phyloP scores from a whole-genome alignment of 2,329 filamentous ascomycete genomes.

The Talaromyces sp. region DNA sequence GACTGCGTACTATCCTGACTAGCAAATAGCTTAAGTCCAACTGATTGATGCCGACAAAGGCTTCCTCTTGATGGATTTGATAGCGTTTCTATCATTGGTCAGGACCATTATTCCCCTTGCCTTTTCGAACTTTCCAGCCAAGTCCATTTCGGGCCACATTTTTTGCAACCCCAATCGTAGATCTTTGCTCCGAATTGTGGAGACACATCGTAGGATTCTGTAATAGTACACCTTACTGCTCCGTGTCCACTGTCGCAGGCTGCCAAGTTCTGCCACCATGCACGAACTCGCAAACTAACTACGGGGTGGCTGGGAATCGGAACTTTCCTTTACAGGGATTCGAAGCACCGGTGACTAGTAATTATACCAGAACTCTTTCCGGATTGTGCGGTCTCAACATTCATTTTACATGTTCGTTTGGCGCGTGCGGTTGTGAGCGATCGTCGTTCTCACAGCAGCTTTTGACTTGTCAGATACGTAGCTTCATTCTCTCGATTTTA shows the following conservation, averaged over 20 bases:
- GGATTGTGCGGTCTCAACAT: not conserved
- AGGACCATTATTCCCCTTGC: not conserved
- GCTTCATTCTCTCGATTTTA: not conserved
- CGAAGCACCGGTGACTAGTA: not conserved
- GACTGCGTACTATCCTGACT: not conserved
- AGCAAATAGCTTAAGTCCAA: not conserved
- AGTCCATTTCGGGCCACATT: not conserved
- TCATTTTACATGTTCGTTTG: not conserved
- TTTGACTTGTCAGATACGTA: not conserved
- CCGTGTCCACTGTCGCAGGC: not conserved
- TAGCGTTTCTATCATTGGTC: not conserved
- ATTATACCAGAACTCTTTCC: not conserved
- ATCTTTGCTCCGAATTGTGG: not conserved
- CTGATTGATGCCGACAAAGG: not conserved
- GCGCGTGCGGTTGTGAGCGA: not conserved
- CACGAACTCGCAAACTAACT: too few relatives aligned
- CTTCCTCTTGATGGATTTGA: not conserved
- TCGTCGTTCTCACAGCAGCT: not conserved
- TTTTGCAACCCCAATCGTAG: not conserved
- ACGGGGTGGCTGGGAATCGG: too few relatives aligned
- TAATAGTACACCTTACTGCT: too few relatives aligned
- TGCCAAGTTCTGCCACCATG: not conserved
- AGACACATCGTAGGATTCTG: not conserved
- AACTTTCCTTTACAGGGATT: not conserved
- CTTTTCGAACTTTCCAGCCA: not conserved